phyloP scores from a whole-genome alignment of 176 grass and related monocot species.

The Carex myosuroides region DNA sequence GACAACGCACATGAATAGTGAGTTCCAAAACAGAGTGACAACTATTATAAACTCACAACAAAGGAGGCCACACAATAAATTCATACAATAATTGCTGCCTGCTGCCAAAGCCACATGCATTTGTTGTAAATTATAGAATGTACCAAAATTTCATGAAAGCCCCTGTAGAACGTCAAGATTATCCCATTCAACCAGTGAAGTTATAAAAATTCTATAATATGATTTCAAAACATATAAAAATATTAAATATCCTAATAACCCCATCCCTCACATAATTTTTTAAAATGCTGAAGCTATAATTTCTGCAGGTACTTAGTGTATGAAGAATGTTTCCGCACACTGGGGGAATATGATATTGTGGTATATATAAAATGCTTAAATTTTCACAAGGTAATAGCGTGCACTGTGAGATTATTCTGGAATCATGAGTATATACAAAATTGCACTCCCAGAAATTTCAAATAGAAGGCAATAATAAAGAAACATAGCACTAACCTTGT shows the following conservation, averaged over 20 bases:
- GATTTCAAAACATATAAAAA: neutral
- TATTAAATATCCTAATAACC: neutral
- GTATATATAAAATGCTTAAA: neutral
- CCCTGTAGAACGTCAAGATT: neutral
- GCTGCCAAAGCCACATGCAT: neutral
- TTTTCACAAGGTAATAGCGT: neutral
- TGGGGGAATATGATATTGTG: neutral
- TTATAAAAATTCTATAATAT: neutral
- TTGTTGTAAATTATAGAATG: neutral
- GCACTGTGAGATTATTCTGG: neutral
- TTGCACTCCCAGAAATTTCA: neutral
- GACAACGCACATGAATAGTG: neutral
- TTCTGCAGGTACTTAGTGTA: neutral
- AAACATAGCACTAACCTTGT: conserved; percentile 61
- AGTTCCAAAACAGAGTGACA: neutral
- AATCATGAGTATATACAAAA: neutral
- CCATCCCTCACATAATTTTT: neutral
- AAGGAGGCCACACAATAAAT: neutral
- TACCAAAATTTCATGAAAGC: neutral
- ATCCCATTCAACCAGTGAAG: neutral
- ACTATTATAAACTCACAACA: neutral
- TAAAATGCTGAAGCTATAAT: neutral
- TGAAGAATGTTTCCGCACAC: neutral
- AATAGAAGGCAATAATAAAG: neutral
- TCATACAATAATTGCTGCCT: neutral